Percentiles rank a stretch among this genome's conserved stretches.
These are phyloP conservation scores for Macrolepiota albuminosa DNA, from an alignment of 768 basidiomycete species.

Conservation along the genomic window DNA sequence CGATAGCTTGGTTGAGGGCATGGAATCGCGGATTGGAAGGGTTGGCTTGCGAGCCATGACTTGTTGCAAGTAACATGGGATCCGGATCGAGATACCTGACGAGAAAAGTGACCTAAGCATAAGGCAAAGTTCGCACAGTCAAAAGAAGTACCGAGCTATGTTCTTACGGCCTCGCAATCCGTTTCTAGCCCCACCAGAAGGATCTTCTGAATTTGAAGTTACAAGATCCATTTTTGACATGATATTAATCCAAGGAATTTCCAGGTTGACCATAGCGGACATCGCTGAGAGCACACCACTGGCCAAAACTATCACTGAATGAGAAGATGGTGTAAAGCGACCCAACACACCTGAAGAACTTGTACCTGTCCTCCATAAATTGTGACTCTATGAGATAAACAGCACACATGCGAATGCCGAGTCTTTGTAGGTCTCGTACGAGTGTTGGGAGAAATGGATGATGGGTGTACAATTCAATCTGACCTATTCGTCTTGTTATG, in stretches of 20 bases:
- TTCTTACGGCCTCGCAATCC: conserved; percentile 71
- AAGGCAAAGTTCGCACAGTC: not conserved
- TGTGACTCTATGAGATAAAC: conserved; percentile 95
- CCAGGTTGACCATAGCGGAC: conserved; percentile 98
- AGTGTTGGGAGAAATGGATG: conserved; percentile 94
- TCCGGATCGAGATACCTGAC: conserved; percentile 91
- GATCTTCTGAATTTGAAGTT: conserved; percentile 57
- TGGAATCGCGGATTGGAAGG: conserved; percentile 79
- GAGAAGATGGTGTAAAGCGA: not conserved
- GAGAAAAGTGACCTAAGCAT: not conserved
- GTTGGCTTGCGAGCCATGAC: conserved; percentile 52
- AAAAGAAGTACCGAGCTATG: conserved; percentile 63
- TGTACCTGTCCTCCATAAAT: conserved; percentile 99
- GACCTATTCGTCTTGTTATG: conserved; percentile 46
- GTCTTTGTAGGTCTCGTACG: conserved; percentile 64
- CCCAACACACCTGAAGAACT: conserved; percentile 79
- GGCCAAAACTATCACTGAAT: conserved; percentile 2
- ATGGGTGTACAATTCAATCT: conserved; percentile 98
- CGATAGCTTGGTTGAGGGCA: conserved; percentile 90
- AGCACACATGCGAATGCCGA: conserved; percentile 84
- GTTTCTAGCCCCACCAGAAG: conserved; percentile 58
- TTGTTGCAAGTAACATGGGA: conserved; percentile 73
- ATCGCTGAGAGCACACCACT: conserved; percentile 96
- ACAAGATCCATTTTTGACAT: conserved; percentile 99
- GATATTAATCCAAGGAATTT: conserved; percentile 94